These are phyloP conservation scores for Globisporangium recalcitrans DNA, from an alignment of 352 stramenopile species.

Conservation along the genomic window DNA sequence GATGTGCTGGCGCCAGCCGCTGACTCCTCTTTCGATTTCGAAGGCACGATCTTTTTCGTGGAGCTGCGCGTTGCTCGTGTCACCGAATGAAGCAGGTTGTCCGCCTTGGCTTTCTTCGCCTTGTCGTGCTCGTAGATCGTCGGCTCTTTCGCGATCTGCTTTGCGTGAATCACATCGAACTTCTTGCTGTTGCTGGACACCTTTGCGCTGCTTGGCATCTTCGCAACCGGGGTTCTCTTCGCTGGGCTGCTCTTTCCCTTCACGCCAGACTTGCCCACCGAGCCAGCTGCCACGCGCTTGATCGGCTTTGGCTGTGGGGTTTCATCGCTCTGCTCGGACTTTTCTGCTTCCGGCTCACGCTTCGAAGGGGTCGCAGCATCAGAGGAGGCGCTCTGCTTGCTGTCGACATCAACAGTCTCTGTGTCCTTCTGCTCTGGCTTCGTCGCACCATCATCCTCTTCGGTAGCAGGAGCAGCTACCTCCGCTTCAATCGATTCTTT, in stretches of 20 bases:
- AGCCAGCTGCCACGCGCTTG: slow-evolving; percentile 4
- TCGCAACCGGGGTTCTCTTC: slow-evolving; percentile 11
- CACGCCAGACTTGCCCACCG: slow-evolving; percentile 10
- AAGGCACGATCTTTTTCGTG: neutral
- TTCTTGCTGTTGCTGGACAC: slow-evolving; percentile 15
- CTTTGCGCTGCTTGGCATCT: slow-evolving; percentile 15
- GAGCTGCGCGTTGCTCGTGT: slow-evolving; percentile 15
- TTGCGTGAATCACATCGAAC: slow-evolving; percentile 15
- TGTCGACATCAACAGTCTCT: neutral
- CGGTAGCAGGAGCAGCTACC: neutral
- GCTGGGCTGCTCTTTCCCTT: slow-evolving; percentile 4
- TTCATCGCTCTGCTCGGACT: neutral
- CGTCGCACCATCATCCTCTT: neutral
- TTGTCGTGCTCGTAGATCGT: slow-evolving; percentile 14
- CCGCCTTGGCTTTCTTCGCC: slow-evolving; percentile 14
- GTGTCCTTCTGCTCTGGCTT: neutral
- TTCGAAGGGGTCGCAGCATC: neutral
- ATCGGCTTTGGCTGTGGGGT: slow-evolving; percentile 14
- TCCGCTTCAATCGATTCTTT: neutral
- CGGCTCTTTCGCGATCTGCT: slow-evolving; percentile 13
- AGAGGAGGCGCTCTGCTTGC: neutral
- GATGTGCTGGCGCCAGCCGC: neutral
- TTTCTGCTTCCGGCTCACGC: neutral
- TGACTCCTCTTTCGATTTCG: slow-evolving; percentile 6
- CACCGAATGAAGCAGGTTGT: neutral